phyloP scores from a whole-genome alignment of 352 stramenopile species.

The Globisporangium heterothallicum region DNA sequence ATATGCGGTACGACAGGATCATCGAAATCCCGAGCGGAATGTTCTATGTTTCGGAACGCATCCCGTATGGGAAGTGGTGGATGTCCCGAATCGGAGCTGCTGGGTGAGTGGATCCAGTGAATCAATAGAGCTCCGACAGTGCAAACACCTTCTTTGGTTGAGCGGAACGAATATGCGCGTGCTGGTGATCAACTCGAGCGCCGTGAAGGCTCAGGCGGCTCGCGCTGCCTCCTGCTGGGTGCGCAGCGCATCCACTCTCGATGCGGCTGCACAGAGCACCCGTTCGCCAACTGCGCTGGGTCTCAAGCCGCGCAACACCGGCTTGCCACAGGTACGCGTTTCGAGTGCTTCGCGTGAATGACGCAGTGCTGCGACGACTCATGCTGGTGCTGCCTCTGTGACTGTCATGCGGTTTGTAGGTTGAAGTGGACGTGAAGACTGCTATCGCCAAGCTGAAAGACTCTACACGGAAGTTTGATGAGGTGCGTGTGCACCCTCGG shows the following conservation, averaged over 20 bases:
- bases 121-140: neutral
- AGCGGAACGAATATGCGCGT: constrained; percentile 29
- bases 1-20: neutral
- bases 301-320: constrained; percentile 52
- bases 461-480: constrained; percentile 76
- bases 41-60: too few relatives aligned
- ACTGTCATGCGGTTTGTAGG: constrained; percentile 20
- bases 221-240: constrained; percentile 34
- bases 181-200: constrained; percentile 31
- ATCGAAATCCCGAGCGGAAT: too few relatives aligned
- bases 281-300: constrained; percentile 65
- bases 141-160: constrained; percentile 1
- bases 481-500: too few relatives aligned
- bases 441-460: constrained; percentile 57
- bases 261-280: constrained; percentile 9
- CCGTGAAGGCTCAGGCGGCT: constrained; percentile 19
- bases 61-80: too few relatives aligned
- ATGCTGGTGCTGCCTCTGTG: neutral
- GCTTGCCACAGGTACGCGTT: constrained; percentile 37
- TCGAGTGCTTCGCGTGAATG: too few relatives aligned
- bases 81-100: neutral
- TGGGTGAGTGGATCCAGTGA: constrained; percentile 4
- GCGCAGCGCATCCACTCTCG: constrained; percentile 35
- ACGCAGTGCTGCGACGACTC: too few relatives aligned
- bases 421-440: constrained; percentile 49